These are phyloP conservation scores for Vitis hybrid DNA, from an alignment of 177 flowering plant species.

Conservation along the genomic window DNA sequence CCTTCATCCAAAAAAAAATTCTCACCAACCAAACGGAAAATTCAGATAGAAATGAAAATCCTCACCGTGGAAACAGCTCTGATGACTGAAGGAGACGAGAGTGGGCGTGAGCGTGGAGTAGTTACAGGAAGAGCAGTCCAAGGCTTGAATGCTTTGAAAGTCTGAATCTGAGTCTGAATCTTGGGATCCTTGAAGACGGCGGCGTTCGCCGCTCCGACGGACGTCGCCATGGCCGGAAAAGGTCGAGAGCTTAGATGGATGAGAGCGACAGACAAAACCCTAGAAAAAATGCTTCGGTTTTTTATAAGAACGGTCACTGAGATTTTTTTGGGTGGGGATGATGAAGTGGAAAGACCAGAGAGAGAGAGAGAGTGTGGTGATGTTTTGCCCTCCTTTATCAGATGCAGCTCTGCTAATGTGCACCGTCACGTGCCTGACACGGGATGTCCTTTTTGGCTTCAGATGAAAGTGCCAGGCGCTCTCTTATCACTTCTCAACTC, in stretches of 20 bases:
- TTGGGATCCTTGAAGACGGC: slow-evolving; percentile 46
- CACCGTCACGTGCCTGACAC: slow-evolving; percentile 34
- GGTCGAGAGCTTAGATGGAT: neutral
- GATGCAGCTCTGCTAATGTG: slow-evolving; percentile 9
- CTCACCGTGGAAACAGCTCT: slow-evolving; percentile 72
- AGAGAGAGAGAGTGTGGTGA: neutral
- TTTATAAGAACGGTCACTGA: neutral
- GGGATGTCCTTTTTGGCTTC: neutral
- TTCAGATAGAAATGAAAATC: neutral
- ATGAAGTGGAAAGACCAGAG: neutral
- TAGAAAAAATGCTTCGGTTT: neutral
- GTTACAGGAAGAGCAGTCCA: slow-evolving; percentile 35
- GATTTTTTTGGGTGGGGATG: slow-evolving; percentile 5
- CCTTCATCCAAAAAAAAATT: neutral
- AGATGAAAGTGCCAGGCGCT: neutral
- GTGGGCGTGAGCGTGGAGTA: neutral
- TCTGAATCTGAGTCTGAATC: slow-evolving; percentile 35
- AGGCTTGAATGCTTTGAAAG: slow-evolving; percentile 52
- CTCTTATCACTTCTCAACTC: no score
- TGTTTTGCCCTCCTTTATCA: neutral
- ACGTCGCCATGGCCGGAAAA: slow-evolving; percentile 42
- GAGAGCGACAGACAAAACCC: neutral
- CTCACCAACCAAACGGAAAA: neutral
- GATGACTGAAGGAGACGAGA: slow-evolving; percentile 28
- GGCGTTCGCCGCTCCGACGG: slow-evolving; percentile 54